Evolutionary conservation across 1,284 basidiomycete genomes (phyloP), one percentile per base, ranked within the genome.

Genomic region (Abortiporus biennis): DNA sequence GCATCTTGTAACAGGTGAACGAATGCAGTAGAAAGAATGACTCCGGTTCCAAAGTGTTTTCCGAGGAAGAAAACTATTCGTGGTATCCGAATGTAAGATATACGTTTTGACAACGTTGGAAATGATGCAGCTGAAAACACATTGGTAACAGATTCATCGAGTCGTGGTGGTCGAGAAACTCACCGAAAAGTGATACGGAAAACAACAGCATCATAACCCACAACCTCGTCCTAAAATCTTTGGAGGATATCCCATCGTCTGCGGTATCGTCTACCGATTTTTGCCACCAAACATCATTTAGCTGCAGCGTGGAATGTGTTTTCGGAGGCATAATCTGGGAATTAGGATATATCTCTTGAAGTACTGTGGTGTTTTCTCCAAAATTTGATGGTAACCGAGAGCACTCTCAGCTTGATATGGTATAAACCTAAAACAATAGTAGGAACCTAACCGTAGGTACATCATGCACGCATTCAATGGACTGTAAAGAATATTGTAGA

Each of bases 31-130:
- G 85, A 78, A 5, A 89, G 59, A 30, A 89, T 89, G 15, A 87
- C 85, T 3, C 85, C 83, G 13, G 85, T 89, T 23, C 86, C 85
- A 52, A 88, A 88, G 56, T 89, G 85, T 53, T 87, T 89, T 33
- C 83, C 83, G 21, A 85, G 67, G 59, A 89, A 88, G 57, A 89
- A 89, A 15, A 81, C 52, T 13, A 83, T 65, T 13, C 71, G 69
- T 1, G 83, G 84, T 49, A 86, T 78, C 34, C 70, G 69, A 15
- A 86, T 52, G 43, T 68, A 68, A 1, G 66, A 63, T 4, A 72
- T 55, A 3, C 68, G 68, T 43, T 74, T 75, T 0, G 85, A 83
- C 16, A 85, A 43, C 0, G 74, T 63, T 0, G 85, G 85, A 48
- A 88, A 83, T 0, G 80, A 80, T 0, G 77, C 77, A 6, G 85